Base-by-base conservation (phyloP, 306 rosid species). In the Corylus americana region DNA sequence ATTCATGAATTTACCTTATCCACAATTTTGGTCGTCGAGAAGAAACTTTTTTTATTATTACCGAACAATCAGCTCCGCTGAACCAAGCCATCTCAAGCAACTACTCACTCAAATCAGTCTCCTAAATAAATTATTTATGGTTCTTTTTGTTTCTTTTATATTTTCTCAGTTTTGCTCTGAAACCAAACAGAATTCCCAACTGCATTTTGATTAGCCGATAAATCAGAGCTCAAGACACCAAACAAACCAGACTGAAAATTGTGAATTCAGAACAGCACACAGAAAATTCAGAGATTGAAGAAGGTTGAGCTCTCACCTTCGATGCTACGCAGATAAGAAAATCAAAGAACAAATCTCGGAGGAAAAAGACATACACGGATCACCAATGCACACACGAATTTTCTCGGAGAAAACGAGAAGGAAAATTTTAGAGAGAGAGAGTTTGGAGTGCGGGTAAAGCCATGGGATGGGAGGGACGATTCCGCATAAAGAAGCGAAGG, bases 401-500 rank as follows among this genome's bases (percentile, higher is more conserved):
- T 77, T 79, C 74, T 25, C 25, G 57, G 73, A 75, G 76, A 81
- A 58, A 84, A 84, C 73, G 71, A 71, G 78, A 78, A 70, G 45
- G 70, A 31, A 44, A 59, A 17, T 47, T 77, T 29, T 74, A 76
- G 86, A 85, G 89, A 83, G 88, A 85, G 80, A 70, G 45, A 84
- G 74, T 47, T 83, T 83, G 89, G 91, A 89, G 83, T 86, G 77
- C 80, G 55, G 69, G 85, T 63, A 83, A 88, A 78, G 92, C 90
- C 84, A 83, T 79, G 50, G 44, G 83, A 58, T 69, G 50, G 73
- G 48, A 69, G 50, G 50, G 73, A 53, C 85, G 78, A 88, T 83
- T 83, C 92, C 84, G 81, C 77, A 53, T 78, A 85, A 73, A 31
- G 82, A 81, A 75, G 83, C 79, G 58, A 64, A 71, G 89, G 83